A percentile compares a stretch with the other conserved stretches of the same genome.
Conservation (phyloP, 31 red algal genomes). For the Odonthalia washingtoniensis region DNA sequence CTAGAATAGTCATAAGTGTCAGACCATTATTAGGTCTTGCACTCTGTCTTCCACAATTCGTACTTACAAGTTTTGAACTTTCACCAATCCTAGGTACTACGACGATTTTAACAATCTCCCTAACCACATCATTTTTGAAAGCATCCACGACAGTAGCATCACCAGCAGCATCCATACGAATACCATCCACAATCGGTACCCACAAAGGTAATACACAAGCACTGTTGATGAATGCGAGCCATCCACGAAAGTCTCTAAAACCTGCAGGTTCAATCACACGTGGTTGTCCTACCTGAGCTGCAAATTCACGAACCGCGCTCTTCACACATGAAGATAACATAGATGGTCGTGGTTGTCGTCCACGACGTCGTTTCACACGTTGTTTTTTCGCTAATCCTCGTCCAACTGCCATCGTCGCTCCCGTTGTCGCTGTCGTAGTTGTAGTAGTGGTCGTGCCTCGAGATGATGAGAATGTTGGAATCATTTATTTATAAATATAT, state of each 20-base stretch:
- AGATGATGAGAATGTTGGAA: too few species aligned
- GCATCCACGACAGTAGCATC: slow-evolving; percentile 28
- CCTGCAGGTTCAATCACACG: slow-evolving; percentile 61
- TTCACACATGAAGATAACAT: slow-evolving; percentile 46
- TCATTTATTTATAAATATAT: too few species aligned
- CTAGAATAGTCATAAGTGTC: slow-evolving; percentile 74
- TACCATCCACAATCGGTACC: slow-evolving; percentile 47
- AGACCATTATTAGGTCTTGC: slow-evolving; percentile 49
- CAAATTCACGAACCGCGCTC: slow-evolving; percentile 41
- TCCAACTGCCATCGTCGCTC: too few species aligned
- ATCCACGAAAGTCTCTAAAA: slow-evolving; percentile 76
- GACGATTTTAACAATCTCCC: slow-evolving; percentile 56
- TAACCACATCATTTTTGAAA: slow-evolving; percentile 60
- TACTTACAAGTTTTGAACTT: slow-evolving; percentile 73
- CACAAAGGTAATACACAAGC: slow-evolving; percentile 35
- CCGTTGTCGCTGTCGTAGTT: too few species aligned
- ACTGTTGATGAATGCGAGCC: slow-evolving; percentile 54
- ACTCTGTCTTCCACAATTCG: slow-evolving; percentile 71
- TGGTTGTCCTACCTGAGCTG: slow-evolving; percentile 46
- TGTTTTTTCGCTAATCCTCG: too few species aligned
- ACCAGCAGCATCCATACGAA: slow-evolving; percentile 30
- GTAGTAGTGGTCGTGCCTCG: too few species aligned
- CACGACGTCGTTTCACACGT: slow-evolving; percentile 47
- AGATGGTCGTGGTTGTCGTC: slow-evolving; percentile 59
- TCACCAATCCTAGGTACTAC: slow-evolving; percentile 59